Conservation (phyloP, 306 rosid genomes). For the Elaeagnus macrophylla region DNA sequence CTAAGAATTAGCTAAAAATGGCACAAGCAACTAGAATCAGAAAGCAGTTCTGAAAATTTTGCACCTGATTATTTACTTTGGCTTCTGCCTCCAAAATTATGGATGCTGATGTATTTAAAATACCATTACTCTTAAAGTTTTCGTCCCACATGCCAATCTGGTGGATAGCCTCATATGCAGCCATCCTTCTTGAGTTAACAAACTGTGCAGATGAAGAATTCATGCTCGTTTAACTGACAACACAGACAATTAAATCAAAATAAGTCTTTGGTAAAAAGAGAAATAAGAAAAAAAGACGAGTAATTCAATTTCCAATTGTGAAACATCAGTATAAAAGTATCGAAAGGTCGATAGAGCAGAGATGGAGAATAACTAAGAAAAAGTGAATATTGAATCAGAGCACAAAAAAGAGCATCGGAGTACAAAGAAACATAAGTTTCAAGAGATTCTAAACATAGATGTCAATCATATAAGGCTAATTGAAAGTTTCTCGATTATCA, state of each 20-base stretch:
- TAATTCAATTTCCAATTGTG: background rate
- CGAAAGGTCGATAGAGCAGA: background rate
- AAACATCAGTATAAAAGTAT: background rate
- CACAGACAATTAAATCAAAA: conserved; percentile 11
- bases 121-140: conserved; percentile 42
- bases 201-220: conserved; percentile 55
- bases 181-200: conserved; percentile 59
- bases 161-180: conserved; percentile 68
- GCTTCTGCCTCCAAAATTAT: conserved; percentile 39
- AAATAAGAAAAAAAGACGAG: background rate
- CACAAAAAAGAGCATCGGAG: too few relatives aligned
- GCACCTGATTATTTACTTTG: conserved; percentile 53
- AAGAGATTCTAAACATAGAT: background rate
- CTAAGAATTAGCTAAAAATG: conserved; percentile 9
- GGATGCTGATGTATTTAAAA: conserved; percentile 35
- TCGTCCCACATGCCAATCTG: conserved; percentile 83
- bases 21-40: conserved; percentile 15
- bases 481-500: too few relatives aligned
- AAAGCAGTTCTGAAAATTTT: conserved; percentile 14
- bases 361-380: background rate
- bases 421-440: background rate
- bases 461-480: background rate
- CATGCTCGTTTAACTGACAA: conserved; percentile 46
- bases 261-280: conserved; percentile 11
- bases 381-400: too few relatives aligned